phyloP scores from a whole-genome alignment of 2,329 filamentous ascomycete genomes.

The Thermothelomyces thermophilus region DNA sequence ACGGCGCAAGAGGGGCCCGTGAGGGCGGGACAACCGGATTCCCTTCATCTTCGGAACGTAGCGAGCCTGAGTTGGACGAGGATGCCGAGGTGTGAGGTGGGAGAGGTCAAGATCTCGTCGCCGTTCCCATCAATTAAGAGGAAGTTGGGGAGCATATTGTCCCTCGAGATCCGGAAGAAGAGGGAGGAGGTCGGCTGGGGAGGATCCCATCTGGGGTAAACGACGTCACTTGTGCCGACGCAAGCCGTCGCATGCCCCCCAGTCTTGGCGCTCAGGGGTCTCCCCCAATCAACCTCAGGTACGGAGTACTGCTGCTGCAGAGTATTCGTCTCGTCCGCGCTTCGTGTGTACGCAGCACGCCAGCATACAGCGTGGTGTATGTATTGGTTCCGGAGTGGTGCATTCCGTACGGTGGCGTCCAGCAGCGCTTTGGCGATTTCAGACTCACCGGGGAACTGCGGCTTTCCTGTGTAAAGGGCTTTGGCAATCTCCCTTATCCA shows the following conservation, averaged over 20 bases:
- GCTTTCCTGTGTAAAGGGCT: too few relatives aligned
- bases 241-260: slow-evolving; percentile 18
- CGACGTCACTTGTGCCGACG: slow-evolving; percentile 27
- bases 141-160: neutral
- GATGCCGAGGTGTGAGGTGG: neutral
- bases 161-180: neutral
- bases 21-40: slow-evolving; percentile 11
- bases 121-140: slow-evolving; percentile 12
- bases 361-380: too few relatives aligned
- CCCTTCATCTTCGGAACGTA: slow-evolving; percentile 18
- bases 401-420: too few relatives aligned
- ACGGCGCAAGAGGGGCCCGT: slow-evolving; percentile 11
- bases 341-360: too few relatives aligned
- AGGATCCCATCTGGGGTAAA: slow-evolving; percentile 7
- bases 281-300: neutral
- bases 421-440: too few relatives aligned
- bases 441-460: too few relatives aligned
- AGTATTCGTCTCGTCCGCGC: too few relatives aligned
- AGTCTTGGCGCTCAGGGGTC: slow-evolving; percentile 15
- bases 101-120: neutral
- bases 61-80: neutral
- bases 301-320: too few relatives aligned
- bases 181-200: slow-evolving; percentile 7
- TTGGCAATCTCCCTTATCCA: too few relatives aligned
- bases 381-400: too few relatives aligned